A percentile compares a stretch with the other conserved stretches of the same genome.
Conservation (phyloP, 2,329 filamentous ascomycete species). For the Botrytis fragariae region DNA sequence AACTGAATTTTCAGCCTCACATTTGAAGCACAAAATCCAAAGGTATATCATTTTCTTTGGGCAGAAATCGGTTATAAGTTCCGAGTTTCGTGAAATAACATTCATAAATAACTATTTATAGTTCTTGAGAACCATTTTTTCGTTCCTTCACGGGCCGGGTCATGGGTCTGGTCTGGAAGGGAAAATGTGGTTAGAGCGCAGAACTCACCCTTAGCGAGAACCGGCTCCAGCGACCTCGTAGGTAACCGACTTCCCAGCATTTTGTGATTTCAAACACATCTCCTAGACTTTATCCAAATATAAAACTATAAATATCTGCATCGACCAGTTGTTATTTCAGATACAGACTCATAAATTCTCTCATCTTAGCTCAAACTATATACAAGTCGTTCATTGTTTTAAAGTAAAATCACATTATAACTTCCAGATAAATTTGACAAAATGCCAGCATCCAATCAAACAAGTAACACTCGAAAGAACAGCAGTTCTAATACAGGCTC, state of each 20-base stretch:
- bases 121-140: background rate
- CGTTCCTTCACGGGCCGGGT: background rate
- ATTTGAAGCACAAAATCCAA: background rate
- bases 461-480: accelerated
- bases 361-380: background rate
- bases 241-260: background rate
- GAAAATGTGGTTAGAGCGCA: background rate
- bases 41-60: too few relatives aligned
- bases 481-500: background rate
- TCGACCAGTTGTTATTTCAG: accelerated
- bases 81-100: background rate
- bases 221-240: accelerated
- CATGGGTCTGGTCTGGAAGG: background rate
- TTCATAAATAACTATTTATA: background rate
- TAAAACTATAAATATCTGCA: background rate
- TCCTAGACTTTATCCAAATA: background rate
- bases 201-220: background rate
- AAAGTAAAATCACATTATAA: background rate
- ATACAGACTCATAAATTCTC: background rate
- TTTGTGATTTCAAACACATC: background rate
- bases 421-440: background rate
- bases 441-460: background rate
- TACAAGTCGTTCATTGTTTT: background rate
- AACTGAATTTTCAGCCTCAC: accelerated
- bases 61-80: too few relatives aligned